Base-by-base conservation (phyloP, 2,329 filamentous ascomycete genomes). In the Ophiostoma sp. region DNA sequence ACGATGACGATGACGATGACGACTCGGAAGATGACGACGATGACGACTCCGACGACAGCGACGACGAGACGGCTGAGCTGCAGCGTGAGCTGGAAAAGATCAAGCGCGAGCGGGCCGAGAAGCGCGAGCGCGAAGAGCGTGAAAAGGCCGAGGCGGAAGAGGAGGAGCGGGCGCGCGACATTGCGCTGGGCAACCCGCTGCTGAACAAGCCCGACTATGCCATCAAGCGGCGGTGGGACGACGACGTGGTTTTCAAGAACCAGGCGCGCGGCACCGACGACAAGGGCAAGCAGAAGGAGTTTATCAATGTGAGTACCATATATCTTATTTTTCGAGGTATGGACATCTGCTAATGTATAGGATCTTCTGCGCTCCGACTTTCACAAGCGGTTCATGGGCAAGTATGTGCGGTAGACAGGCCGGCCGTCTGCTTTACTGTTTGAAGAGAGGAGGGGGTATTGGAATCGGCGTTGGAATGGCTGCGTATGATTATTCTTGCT, bases 211-310 rank as follows among this genome's bases (percentile, higher is more conserved):
- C 86, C 27, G 93, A 97, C 75, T 98, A 96, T 78, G 93, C 90
- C 71, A 89, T 97, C 77, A 97, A 97, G 85, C 84, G 92, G 75
- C 83, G 94, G 75, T 99, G 95, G 95, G 95, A 99, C 76, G 95
- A 99, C 76, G 95, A 99, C 78, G 95, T 99, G 15, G 94, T 99
- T 2, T 99, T 99, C 82, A 98, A 97, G 83, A 99, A 99, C 79
- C 95, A 99, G 81, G 95, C 94, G 44, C 87, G 95, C 71, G 95
- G 94, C 10, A 97, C 94, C 0, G 94, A 98, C 77, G 93, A 97
- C 73, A 94, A 90, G 83, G 89, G 90, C 73, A 87, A 90, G 83
- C 87, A 86, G 80, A 96, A 94, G 83, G 94, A 97, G 80, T 99
- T 99, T 81, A 94, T 99, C 79, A 99, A 99, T 78, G 93, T 92